Percentiles rank a stretch among this genome's conserved stretches.
Evolutionary conservation across 1,284 basidiomycete species (phyloP).

Genomic region (Coniophora puteana): DNA sequence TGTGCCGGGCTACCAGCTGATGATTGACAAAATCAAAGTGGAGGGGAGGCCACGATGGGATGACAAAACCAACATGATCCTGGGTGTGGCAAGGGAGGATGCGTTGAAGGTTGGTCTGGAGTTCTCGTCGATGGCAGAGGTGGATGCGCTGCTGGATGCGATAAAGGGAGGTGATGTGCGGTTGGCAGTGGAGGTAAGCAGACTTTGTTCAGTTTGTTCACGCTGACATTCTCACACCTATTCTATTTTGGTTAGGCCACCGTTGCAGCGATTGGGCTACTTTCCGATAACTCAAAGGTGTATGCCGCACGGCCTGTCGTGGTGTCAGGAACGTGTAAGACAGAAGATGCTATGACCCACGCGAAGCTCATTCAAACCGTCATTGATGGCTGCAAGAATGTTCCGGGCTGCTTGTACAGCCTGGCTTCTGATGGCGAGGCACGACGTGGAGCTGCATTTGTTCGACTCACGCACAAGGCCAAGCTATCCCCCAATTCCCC

Average conservation of each 20-base stretch:
- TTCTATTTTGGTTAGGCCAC: conserved; percentile 20
- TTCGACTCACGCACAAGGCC: not conserved
- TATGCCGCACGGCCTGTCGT: conserved; percentile 15
- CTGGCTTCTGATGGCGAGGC: conserved; percentile 31
- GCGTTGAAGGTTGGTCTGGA: conserved; percentile 11
- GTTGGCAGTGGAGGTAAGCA: conserved; percentile 24
- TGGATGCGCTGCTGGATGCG: conserved; percentile 19
- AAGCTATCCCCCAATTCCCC: conserved; percentile 9
- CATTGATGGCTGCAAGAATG: conserved; percentile 16
- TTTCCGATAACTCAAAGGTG: conserved; percentile 16
- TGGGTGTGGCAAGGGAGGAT: conserved; percentile 23
- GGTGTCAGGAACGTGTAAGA: conserved; percentile 9
- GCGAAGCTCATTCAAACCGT: conserved; percentile 9
- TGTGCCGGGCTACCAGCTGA: conserved; percentile 16
- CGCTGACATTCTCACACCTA: not conserved
- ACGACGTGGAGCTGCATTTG: conserved; percentile 14
- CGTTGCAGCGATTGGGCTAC: conserved; percentile 21
- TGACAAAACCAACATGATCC: conserved; percentile 18
- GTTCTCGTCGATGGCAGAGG: conserved; percentile 16
- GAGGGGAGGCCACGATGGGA: conserved; percentile 20
- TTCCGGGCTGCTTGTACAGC: conserved; percentile 14
- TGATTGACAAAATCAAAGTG: conserved; percentile 24
- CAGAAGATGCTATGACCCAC: conserved; percentile 1
- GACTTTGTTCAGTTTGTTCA: conserved; percentile 6
- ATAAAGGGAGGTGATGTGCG: conserved; percentile 22